Evolutionary conservation across 108 stramenopile genomes (phyloP).

Genomic region (Cyclotella kingstonii): DNA sequence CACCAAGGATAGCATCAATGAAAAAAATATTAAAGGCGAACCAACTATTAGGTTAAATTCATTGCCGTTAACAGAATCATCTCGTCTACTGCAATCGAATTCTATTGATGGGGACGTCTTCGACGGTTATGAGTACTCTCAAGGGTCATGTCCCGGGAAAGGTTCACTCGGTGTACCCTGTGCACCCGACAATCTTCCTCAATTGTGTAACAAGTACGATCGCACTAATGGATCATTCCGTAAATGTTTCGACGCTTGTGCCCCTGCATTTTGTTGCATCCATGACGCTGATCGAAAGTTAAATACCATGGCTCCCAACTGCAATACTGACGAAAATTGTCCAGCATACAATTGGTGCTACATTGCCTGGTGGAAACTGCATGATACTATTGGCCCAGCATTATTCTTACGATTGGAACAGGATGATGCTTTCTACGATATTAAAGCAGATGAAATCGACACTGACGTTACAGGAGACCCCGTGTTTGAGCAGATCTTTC

Average conservation of each 20-base stretch:
- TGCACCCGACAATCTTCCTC: slow-evolving; percentile 31
- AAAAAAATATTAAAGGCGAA: neutral
- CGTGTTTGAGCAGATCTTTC: slow-evolving; percentile 34
- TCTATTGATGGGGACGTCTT: slow-evolving; percentile 38
- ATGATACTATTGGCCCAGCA: slow-evolving; percentile 60
- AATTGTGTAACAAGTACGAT: slow-evolving; percentile 50
- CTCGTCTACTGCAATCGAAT: slow-evolving; percentile 1
- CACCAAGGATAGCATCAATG: too few relatives aligned
- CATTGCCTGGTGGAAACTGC: slow-evolving; percentile 59
- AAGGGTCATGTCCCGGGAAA: slow-evolving; percentile 31
- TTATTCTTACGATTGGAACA: slow-evolving; percentile 49
- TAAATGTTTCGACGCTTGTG: slow-evolving; percentile 40
- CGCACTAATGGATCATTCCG: slow-evolving; percentile 29
- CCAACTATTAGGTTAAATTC: neutral
- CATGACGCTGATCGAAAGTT: slow-evolving; percentile 40
- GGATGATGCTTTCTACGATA: slow-evolving; percentile 49
- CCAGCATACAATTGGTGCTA: slow-evolving; percentile 50
- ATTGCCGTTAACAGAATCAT: neutral
- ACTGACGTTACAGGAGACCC: slow-evolving; percentile 20
- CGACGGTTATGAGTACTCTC: slow-evolving; percentile 39
- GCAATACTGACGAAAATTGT: slow-evolving; percentile 53
- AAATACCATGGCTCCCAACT: slow-evolving; percentile 41
- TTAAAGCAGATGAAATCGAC: slow-evolving; percentile 15
- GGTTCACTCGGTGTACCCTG: slow-evolving; percentile 45
- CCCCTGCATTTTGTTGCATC: slow-evolving; percentile 48